A percentile compares a stretch with the other conserved stretches of the same genome.
Evolutionary conservation across 768 basidiomycete species (phyloP).

Genomic region (Amanita inopinata): DNA sequence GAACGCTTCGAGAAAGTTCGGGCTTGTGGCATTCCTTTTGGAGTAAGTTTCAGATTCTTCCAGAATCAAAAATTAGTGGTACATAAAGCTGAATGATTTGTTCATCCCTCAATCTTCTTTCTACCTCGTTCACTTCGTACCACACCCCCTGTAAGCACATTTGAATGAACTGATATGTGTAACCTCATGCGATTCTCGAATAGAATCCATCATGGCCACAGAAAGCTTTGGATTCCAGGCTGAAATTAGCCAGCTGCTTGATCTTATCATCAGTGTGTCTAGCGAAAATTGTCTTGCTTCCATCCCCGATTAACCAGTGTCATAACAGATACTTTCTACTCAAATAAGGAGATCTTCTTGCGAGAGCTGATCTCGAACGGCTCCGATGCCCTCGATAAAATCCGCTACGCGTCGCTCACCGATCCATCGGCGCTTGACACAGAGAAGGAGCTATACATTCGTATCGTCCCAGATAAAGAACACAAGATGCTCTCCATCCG

Average conservation of each 20-base stretch:
- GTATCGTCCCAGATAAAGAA: conserved; percentile 93
- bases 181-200: conserved; percentile 1
- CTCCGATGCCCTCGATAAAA: conserved; percentile 99
- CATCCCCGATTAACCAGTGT: conserved; percentile 9
- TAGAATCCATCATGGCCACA: conserved; percentile 45
- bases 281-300: conserved; percentile 6
- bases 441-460: conserved; percentile 90
- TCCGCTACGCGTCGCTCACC: conserved; percentile 93
- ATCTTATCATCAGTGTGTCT: conserved; percentile 92
- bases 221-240: conserved; percentile 97
- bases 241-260: conserved; percentile 97
- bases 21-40: conserved; percentile 24
- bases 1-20: conserved; percentile 34
- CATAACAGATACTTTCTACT: conserved; percentile 96
- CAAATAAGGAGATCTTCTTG: conserved; percentile 99
- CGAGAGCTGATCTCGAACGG: conserved; percentile 95
- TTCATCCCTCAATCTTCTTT: conserved; percentile 16
- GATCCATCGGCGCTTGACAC: conserved; percentile 84
- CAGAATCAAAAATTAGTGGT: conserved; percentile 32
- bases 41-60: conserved; percentile 41
- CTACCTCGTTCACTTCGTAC: conserved; percentile 17
- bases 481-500: conserved; percentile 85
- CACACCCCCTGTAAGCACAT: conserved; percentile 11
- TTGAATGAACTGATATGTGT: neutral
- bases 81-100: conserved; percentile 25